phyloP scores from a whole-genome alignment of 2,329 filamentous ascomycete species.

The Cladosporium oxysporum region DNA sequence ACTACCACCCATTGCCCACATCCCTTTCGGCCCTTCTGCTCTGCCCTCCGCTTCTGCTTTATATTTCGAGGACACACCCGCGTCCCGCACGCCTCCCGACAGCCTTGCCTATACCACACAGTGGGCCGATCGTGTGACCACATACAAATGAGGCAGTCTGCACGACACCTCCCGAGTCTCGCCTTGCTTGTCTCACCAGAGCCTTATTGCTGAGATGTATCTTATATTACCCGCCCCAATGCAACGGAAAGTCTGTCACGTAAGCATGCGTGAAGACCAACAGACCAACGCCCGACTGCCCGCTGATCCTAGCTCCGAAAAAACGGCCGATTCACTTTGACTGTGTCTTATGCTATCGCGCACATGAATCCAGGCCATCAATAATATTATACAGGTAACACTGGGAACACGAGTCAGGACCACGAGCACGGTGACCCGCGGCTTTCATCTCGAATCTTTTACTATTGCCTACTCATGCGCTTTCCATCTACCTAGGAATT shows the following conservation, averaged over 20 bases:
- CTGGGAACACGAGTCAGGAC: not conserved
- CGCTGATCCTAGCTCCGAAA: not conserved
- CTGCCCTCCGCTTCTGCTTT: not conserved
- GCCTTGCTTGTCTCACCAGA: not conserved
- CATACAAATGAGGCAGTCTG: not conserved
- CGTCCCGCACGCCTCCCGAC: not conserved
- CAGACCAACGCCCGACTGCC: not conserved
- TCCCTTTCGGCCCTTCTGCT: constrained; percentile 6
- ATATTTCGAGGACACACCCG: not conserved
- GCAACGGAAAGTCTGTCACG: not conserved
- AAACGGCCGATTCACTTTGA: not conserved
- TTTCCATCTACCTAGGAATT: not conserved
- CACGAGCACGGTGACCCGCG: not conserved
- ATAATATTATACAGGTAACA: not conserved
- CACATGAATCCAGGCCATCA: not conserved
- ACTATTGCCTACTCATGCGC: not conserved
- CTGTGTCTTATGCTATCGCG: not conserved
- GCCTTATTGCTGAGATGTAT: not conserved
- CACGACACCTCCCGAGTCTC: not conserved
- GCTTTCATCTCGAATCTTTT: not conserved
- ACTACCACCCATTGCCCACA: constrained; percentile 1
- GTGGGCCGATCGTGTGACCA: constrained; percentile 10
- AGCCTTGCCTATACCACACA: not conserved
- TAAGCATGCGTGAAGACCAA: not conserved
- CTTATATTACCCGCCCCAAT: not conserved